Evolutionary conservation across 2,329 filamentous ascomycete species (phyloP), one percentile per base, ranked within the genome.

Genomic region (Nemania sp.): DNA sequence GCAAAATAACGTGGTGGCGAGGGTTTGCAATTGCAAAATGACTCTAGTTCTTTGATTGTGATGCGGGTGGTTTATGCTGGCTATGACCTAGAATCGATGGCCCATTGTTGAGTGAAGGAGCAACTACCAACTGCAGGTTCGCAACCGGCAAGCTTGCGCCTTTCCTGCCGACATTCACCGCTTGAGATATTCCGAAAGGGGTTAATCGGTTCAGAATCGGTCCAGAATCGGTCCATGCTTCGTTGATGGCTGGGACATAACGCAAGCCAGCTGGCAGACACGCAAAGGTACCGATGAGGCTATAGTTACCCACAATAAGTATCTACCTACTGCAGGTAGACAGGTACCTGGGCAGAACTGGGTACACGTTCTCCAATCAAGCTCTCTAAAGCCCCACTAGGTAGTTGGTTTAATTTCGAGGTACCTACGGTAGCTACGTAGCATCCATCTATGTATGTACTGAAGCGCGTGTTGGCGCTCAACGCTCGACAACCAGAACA

Each of bases 111-210:
- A 58, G n/a, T 53, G 41, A 47, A 56, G 52, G 52, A 35, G 38
- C 47, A 26, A 27, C 20, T 35, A 29, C 11, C 43, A 20, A 20
- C 29, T n/a, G 18, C 1, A 43, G 47, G 56, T 62, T 69, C 62
- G 67, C 59, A 68, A 66, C 65, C 67, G 70, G 73, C 73, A 72
- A 73, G 69, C 73, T 71, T 68, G 70, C 68, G 64, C 56, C 70
- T 73, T n/a, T 54, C 57, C 63, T 73, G 74, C 73, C 70, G 29
- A 51, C 22, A n/a, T 45, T 72, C 64, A 75, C 74, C 74, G 73
- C 74, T 57, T 55, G 38, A 18, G 15, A 22, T 22, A n/a, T 43
- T 41, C 41, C 55, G 38, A 56, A 67, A 56, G 24, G 22, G 55
- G 65, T 32, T 64, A 66, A 45, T 38, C 13, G n/a, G n/a, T n/a